phyloP scores from a whole-genome alignment of 2,329 filamentous ascomycete genomes.

The Cercospora janseana region DNA sequence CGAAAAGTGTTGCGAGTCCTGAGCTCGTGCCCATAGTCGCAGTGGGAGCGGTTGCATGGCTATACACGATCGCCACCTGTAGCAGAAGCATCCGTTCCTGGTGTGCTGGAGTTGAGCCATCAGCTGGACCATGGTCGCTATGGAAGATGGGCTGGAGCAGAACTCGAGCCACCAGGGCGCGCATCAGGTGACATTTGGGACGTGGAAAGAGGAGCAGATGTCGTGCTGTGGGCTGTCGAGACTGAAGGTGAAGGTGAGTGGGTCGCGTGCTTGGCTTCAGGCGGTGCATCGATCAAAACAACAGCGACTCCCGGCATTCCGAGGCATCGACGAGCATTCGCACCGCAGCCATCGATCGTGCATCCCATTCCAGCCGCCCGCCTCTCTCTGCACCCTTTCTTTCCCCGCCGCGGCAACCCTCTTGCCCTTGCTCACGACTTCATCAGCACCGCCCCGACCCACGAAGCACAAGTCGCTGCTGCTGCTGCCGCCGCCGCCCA shows the following conservation, averaged over 20 bases:
- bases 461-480: background rate
- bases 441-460: slow-evolving; percentile 1
- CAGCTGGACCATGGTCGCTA: too few relatives aligned
- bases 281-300: slow-evolving; percentile 1
- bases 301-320: slow-evolving; percentile 10
- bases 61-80: too few relatives aligned
- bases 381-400: background rate
- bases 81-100: too few relatives aligned
- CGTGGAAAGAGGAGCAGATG: background rate
- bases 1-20: too few relatives aligned
- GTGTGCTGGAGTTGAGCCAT: too few relatives aligned
- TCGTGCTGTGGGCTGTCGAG: background rate
- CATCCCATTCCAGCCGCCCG: background rate
- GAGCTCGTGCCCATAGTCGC: too few relatives aligned
- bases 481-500: slow-evolving; percentile 1
- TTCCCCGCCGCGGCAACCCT: too few relatives aligned
- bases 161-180: too few relatives aligned
- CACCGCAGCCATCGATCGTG: background rate
- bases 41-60: too few relatives aligned
- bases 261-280: slow-evolving; percentile 1
- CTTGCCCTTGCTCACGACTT: background rate
- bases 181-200: too few relatives aligned
- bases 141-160: too few relatives aligned
- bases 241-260: too few relatives aligned
- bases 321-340: slow-evolving; percentile 5